Conservation (phyloP, 176 grass and related monocot species). For the Juncus effusus region DNA sequence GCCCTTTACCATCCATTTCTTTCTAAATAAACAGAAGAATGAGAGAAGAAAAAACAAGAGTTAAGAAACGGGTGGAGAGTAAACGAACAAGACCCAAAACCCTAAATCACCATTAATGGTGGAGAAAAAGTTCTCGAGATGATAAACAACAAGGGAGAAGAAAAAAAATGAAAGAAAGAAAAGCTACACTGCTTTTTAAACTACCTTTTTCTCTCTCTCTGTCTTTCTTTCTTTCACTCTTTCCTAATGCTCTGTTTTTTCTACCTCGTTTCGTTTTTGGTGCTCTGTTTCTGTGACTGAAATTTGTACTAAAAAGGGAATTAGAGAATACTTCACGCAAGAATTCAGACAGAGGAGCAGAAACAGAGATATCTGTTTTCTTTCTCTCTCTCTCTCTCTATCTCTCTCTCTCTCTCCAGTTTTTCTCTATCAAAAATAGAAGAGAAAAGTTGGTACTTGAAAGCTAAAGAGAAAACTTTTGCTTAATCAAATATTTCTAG, state of each 20-base stretch:
- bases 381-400: background rate
- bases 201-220: conserved; percentile 13
- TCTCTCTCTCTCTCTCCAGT: background rate
- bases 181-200: conserved; percentile 33
- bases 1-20: conserved; percentile 16
- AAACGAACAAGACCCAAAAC: conserved; percentile 24
- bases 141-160: background rate
- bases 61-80: conserved; percentile 8
- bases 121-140: background rate
- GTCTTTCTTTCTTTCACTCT: background rate
- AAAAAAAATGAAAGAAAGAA: conserved; percentile 5
- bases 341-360: conserved; percentile 18
- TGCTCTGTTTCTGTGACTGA: conserved; percentile 19
- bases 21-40: conserved; percentile 19
- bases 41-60: conserved; percentile 12
- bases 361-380: conserved; percentile 9
- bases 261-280: background rate
- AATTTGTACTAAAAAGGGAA: conserved; percentile 27
- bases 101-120: conserved; percentile 22
- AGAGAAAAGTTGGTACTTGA: conserved; percentile 2
- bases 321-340: conserved; percentile 26
- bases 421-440: background rate
- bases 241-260: conserved; percentile 14
- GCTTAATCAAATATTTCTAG: background rate
- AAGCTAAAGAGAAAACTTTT: background rate